Evolutionary conservation across 768 basidiomycete species (phyloP).

Genomic region (Fistulinella prunicolor): DNA sequence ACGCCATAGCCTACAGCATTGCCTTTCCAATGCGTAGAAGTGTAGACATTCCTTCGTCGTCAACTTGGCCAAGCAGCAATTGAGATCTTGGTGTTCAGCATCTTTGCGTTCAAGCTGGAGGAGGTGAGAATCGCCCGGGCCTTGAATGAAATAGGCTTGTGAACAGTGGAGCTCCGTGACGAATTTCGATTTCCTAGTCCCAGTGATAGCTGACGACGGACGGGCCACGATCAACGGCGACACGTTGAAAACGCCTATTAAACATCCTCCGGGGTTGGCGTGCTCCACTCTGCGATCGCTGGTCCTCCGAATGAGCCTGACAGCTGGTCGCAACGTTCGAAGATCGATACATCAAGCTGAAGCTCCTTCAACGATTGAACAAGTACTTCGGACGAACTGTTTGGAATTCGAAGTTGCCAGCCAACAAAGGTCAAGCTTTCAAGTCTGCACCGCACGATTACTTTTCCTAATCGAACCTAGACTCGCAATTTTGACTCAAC

Average conservation of each 20-base stretch:
- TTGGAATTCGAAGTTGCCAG: too few relatives aligned
- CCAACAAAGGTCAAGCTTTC: too few relatives aligned
- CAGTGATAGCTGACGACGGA: too few relatives aligned
- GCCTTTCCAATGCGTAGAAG: conserved; percentile 24
- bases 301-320: neutral
- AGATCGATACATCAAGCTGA: neutral
- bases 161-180: conserved; percentile 1
- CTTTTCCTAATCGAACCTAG: neutral
- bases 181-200: neutral
- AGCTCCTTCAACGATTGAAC: neutral
- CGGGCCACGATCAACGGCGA: too few relatives aligned
- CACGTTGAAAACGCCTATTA: neutral
- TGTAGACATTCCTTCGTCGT: conserved; percentile 9
- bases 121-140: conserved; percentile 24
- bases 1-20: conserved; percentile 22
- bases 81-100: neutral
- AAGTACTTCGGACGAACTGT: too few relatives aligned
- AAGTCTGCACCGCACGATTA: too few relatives aligned
- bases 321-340: neutral
- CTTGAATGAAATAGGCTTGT: conserved; percentile 18
- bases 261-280: neutral
- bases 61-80: conserved; percentile 1
- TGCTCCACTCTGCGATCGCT: too few relatives aligned
- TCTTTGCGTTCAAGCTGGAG: neutral
- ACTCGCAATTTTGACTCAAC: too few relatives aligned